Evolutionary conservation across 225 moss, liverwort and hornwort genomes (phyloP).

Genomic region (Neckera pumila): DNA sequence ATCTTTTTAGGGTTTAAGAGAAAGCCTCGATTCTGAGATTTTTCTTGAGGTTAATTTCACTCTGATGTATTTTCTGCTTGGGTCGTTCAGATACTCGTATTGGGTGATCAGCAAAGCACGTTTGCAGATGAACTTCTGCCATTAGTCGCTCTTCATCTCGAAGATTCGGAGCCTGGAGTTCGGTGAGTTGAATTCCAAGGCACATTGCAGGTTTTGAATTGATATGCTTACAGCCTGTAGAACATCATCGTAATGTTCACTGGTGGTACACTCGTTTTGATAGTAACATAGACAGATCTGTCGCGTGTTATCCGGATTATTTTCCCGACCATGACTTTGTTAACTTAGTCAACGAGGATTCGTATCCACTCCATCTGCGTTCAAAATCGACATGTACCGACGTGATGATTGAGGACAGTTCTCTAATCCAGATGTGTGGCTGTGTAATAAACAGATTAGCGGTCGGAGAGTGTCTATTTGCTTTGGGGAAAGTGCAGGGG

Average conservation of each 20-base stretch:
- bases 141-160: slow-evolving; percentile 43
- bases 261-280: background rate
- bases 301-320: background rate
- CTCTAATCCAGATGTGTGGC: slow-evolving; percentile 6
- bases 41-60: background rate
- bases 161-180: slow-evolving; percentile 69
- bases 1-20: background rate
- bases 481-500: slow-evolving; percentile 54
- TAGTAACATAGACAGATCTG: background rate
- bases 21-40: background rate
- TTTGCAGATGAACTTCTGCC: slow-evolving; percentile 49
- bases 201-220: slow-evolving; percentile 9
- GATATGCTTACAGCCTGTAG: background rate
- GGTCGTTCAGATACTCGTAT: slow-evolving; percentile 37
- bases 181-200: slow-evolving; percentile 40
- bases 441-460: slow-evolving; percentile 43
- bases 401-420: background rate
- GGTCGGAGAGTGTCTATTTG: slow-evolving; percentile 70
- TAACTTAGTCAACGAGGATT: background rate
- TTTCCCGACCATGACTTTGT: background rate
- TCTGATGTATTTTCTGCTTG: background rate
- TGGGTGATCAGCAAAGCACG: slow-evolving; percentile 19
- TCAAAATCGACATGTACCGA: background rate
- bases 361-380: background rate
- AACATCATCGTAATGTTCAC: background rate